phyloP scores from a whole-genome alignment of 2,329 filamentous ascomycete genomes.

The Periconia sp. region DNA sequence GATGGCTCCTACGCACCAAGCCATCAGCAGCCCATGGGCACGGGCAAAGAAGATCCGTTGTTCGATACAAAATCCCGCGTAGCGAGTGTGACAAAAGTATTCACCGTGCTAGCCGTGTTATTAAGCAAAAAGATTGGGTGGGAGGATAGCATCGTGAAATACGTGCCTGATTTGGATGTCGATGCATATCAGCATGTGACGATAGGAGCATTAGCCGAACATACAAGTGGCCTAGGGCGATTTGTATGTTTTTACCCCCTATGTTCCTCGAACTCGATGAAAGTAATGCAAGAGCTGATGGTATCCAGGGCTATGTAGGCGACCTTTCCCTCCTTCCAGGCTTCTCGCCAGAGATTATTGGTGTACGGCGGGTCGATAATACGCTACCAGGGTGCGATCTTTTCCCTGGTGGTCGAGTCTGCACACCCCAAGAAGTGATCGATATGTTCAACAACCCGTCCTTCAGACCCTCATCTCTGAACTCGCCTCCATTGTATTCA shows the following conservation, averaged over 20 bases:
- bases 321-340: constrained; percentile 26
- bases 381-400: constrained; percentile 30
- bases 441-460: constrained; percentile 28
- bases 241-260: constrained; percentile 13
- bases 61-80: constrained; percentile 26
- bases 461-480: constrained; percentile 22
- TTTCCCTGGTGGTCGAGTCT: constrained; percentile 24
- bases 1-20: no score
- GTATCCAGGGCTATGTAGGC: constrained; percentile 30
- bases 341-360: constrained; percentile 16
- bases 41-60: no score
- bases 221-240: constrained; percentile 31
- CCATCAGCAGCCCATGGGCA: no score
- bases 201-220: constrained; percentile 23
- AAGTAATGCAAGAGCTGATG: no score
- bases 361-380: constrained; percentile 22
- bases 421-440: constrained; percentile 23
- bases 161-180: constrained; percentile 24
- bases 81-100: constrained; percentile 32
- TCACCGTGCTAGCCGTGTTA: constrained; percentile 31
- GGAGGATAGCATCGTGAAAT: constrained; percentile 30
- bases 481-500: constrained; percentile 26
- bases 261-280: no score
- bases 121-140: constrained; percentile 24
- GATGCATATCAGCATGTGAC: constrained; percentile 27